Conservation (phyloP, 306 rosid genomes). For the Sicyos edulis region DNA sequence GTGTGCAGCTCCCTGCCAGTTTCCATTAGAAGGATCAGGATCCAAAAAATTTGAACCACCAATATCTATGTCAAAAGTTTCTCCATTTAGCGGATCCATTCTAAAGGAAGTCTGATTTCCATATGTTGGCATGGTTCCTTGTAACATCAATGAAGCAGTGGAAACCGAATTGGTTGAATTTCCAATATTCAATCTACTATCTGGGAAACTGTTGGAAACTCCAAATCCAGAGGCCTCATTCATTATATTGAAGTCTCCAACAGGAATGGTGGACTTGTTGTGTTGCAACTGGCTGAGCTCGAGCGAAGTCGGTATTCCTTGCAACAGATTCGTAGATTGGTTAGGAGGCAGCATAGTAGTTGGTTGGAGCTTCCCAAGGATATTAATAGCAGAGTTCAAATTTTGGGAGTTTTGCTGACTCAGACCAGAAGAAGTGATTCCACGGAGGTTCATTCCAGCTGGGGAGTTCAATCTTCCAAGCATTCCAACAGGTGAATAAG, state of each 20-base stretch:
- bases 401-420: conserved; percentile 35
- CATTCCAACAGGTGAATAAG: conserved; percentile 47
- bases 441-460: conserved; percentile 37
- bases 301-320: conserved; percentile 44
- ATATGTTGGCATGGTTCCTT: conserved; percentile 32
- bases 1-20: conserved; percentile 50
- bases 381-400: conserved; percentile 30
- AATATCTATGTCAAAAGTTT: conserved; percentile 33
- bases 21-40: conserved; percentile 39
- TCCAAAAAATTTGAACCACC: conserved; percentile 46
- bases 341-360: conserved; percentile 31
- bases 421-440: conserved; percentile 42
- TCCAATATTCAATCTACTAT: conserved; percentile 29
- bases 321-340: conserved; percentile 43
- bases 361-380: conserved; percentile 42
- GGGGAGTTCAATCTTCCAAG: conserved; percentile 44
- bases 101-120: conserved; percentile 39
- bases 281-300: conserved; percentile 53
- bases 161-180: conserved; percentile 34
- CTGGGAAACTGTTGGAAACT: conserved; percentile 36
- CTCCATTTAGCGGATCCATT: conserved; percentile 32
- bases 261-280: conserved; percentile 32
- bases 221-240: conserved; percentile 41
- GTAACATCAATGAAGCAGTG: conserved; percentile 38
- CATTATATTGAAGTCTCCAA: conserved; percentile 37